A percentile compares a stretch with the other conserved stretches of the same genome.
phyloP scores from a whole-genome alignment of 106 monocot species.

The Acorus gramineus region DNA sequence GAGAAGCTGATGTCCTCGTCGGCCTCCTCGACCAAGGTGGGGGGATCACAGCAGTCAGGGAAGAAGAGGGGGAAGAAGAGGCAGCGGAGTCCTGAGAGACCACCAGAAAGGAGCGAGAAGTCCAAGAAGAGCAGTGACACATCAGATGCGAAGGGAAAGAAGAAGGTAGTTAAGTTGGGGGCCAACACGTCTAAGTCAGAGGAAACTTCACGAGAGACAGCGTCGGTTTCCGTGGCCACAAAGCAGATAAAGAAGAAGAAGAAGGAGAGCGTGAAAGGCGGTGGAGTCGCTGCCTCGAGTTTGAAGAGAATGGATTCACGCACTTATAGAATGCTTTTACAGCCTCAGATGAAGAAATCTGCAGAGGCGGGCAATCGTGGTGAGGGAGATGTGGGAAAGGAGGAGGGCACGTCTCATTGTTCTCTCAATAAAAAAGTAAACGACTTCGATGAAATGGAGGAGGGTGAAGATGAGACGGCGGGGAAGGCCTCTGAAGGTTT shows the following conservation, averaged over 20 bases:
- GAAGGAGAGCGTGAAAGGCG: not conserved
- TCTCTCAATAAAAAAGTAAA: slow-evolving; percentile 1
- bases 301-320: slow-evolving; percentile 10
- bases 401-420: not conserved
- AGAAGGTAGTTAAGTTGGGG: too few species aligned
- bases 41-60: not conserved
- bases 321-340: slow-evolving; percentile 14
- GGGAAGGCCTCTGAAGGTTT: not conserved
- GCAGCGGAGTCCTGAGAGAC: slow-evolving; percentile 19
- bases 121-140: not conserved
- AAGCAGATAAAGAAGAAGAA: slow-evolving; percentile 7
- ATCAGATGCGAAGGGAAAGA: too few species aligned
- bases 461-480: slow-evolving; percentile 10
- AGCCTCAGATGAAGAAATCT: slow-evolving; percentile 1
- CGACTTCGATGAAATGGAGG: not conserved
- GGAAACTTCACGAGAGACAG: too few species aligned
- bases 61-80: slow-evolving; percentile 2
- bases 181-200: too few species aligned
- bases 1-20: slow-evolving; percentile 1
- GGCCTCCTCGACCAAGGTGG: not conserved
- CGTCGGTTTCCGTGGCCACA: not conserved
- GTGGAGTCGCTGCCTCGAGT: not conserved
- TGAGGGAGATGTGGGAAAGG: slow-evolving; percentile 4
- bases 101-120: slow-evolving; percentile 25
- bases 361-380: slow-evolving; percentile 19